These are phyloP conservation scores for Leccinum incarnatum DNA, from an alignment of 768 basidiomycete species.

Conservation along the genomic window DNA sequence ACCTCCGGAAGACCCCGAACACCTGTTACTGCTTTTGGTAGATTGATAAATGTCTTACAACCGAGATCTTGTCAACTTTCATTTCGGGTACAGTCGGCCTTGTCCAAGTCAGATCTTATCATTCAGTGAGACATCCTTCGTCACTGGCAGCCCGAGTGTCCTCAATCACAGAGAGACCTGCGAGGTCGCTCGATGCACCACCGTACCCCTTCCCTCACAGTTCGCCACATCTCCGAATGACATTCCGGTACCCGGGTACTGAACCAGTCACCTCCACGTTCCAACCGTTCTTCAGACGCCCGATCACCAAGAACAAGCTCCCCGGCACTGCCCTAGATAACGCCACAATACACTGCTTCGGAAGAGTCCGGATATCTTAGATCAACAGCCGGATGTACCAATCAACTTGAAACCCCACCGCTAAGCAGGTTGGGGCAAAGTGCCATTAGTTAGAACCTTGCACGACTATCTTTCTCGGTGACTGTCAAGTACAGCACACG, in stretches of 20 bases:
- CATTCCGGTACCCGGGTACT: neutral
- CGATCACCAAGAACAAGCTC: neutral
- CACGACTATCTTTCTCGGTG: too few relatives aligned
- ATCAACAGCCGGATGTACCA: neutral
- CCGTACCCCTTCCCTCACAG: neutral
- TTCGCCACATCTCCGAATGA: neutral
- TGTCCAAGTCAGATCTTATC: neutral
- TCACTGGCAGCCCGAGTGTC: neutral
- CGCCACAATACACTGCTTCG: neutral
- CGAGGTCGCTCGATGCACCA: neutral
- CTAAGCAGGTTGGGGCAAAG: too few relatives aligned
- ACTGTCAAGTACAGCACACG: too few relatives aligned
- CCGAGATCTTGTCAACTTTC: neutral
- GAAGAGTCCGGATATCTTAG: slow-evolving; percentile 1
- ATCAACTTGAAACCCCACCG: neutral
- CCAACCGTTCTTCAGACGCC: neutral
- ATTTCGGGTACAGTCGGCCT: neutral
- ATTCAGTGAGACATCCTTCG: neutral
- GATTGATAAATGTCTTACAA: neutral
- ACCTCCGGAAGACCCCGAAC: slow-evolving; percentile 21
- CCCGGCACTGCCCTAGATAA: neutral
- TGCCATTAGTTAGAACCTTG: neutral
- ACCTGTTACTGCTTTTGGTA: slow-evolving; percentile 16
- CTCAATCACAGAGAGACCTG: neutral
- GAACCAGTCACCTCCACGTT: neutral